Percentiles rank a stretch among this genome's conserved stretches.
Evolutionary conservation across 1,284 basidiomycete species (phyloP).

Genomic region (Meira miltonrushii): DNA sequence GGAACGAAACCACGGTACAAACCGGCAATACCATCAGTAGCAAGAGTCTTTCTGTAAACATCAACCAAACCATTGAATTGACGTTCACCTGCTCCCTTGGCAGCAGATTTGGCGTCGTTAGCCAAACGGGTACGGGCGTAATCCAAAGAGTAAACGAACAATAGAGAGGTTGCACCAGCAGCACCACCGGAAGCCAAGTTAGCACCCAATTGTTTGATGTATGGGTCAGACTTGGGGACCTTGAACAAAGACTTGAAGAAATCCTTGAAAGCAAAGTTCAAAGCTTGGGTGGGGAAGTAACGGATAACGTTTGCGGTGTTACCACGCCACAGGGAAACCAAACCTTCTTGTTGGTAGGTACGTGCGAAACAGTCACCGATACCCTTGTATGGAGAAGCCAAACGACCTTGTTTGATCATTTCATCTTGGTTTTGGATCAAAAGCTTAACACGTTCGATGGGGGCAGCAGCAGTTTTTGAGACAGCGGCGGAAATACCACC

Average conservation of each 20-base stretch:
- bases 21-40: slow-evolving; percentile 52
- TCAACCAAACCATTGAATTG: slow-evolving; percentile 54
- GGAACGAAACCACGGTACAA: slow-evolving; percentile 54
- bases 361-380: slow-evolving; percentile 53
- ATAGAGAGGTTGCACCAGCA: slow-evolving; percentile 52
- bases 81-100: slow-evolving; percentile 52
- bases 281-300: slow-evolving; percentile 53
- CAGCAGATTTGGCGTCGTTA: slow-evolving; percentile 52
- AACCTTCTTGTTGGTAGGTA: slow-evolving; percentile 52
- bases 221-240: slow-evolving; percentile 50
- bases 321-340: slow-evolving; percentile 52
- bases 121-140: slow-evolving; percentile 54
- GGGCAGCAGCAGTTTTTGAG: slow-evolving; percentile 53
- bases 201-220: slow-evolving; percentile 51
- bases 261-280: slow-evolving; percentile 53
- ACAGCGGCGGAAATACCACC: slow-evolving; percentile 53
- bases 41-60: slow-evolving; percentile 53
- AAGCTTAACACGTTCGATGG: slow-evolving; percentile 53
- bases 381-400: slow-evolving; percentile 52
- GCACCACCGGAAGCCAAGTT: slow-evolving; percentile 53
- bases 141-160: slow-evolving; percentile 54
- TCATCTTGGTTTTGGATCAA: slow-evolving; percentile 54
- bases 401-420: slow-evolving; percentile 54
- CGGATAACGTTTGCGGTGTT: slow-evolving; percentile 54
- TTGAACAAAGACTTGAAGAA: slow-evolving; percentile 52